Evolutionary conservation across 495 filamentous ascomycete genomes (phyloP).

Genomic region (Massariosphaeria phaeospora): DNA sequence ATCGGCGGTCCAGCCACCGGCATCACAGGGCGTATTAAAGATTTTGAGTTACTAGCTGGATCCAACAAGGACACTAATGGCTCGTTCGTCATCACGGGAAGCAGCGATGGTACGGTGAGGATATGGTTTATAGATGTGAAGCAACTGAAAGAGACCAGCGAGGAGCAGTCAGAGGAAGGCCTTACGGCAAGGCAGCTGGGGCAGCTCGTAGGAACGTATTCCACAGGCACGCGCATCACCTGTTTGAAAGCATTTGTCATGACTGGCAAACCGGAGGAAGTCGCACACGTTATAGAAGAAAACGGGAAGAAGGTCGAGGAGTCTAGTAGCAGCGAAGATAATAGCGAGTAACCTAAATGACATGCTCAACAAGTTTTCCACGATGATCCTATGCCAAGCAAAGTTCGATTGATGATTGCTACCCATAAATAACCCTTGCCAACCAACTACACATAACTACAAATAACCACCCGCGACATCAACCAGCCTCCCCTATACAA

Average conservation of each 20-base stretch:
- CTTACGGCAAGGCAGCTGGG: constrained; percentile 54
- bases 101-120: constrained; percentile 76
- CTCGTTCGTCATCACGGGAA: constrained; percentile 64
- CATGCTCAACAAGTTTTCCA: not conserved
- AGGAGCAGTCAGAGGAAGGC: constrained; percentile 29
- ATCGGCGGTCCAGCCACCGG: constrained; percentile 68
- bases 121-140: constrained; percentile 59
- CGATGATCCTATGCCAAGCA: too few relatives aligned
- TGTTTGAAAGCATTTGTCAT: constrained; percentile 84
- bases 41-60: constrained; percentile 61
- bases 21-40: constrained; percentile 72
- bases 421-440: too few relatives aligned
- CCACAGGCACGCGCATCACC: constrained; percentile 84
- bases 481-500: too few relatives aligned
- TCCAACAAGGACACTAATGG: not conserved
- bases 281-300: constrained; percentile 48
- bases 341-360: constrained; percentile 15
- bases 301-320: constrained; percentile 46
- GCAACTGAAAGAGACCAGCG: constrained; percentile 31
- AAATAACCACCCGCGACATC: too few relatives aligned
- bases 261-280: constrained; percentile 51
- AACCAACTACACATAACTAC: too few relatives aligned
- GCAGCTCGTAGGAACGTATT: constrained; percentile 67
- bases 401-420: too few relatives aligned
- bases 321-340: constrained; percentile 40